Percentiles rank a stretch among this genome's conserved stretches.
phyloP scores from a whole-genome alignment of 768 basidiomycete genomes.

The Boletellus emodensis region DNA sequence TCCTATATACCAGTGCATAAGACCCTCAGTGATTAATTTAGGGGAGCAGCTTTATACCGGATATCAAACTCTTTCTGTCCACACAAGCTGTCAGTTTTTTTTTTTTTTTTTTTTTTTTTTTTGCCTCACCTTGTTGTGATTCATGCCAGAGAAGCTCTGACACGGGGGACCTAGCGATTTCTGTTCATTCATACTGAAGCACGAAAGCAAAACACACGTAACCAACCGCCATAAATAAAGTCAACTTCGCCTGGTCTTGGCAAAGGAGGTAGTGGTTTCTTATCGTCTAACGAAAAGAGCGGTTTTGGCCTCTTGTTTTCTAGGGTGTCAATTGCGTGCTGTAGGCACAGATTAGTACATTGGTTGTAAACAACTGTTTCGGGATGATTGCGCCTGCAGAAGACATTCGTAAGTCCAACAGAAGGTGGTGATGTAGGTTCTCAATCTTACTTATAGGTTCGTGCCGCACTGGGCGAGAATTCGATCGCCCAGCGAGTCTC shows the following conservation, averaged over 20 bases:
- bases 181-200: neutral
- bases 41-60: constrained; percentile 36
- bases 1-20: constrained; percentile 33
- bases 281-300: constrained; percentile 40
- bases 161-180: constrained; percentile 61
- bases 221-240: constrained; percentile 69
- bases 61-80: constrained; percentile 55
- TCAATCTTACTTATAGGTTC: constrained; percentile 52
- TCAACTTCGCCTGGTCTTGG: constrained; percentile 60
- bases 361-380: constrained; percentile 59
- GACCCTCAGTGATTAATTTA: neutral
- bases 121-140: constrained; percentile 50
- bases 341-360: constrained; percentile 55
- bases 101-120: neutral
- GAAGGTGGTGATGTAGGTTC: neutral
- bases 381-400: constrained; percentile 58
- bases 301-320: constrained; percentile 40
- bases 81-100: constrained; percentile 1
- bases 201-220: neutral
- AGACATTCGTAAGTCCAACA: constrained; percentile 1
- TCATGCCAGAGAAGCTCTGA: constrained; percentile 66
- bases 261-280: constrained; percentile 40
- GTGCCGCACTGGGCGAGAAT: constrained; percentile 57
- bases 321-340: constrained; percentile 49
- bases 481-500: constrained; percentile 70